A percentile compares a stretch with the other conserved stretches of the same genome.
These are phyloP conservation scores for Phyllosticta ampelicida DNA, from an alignment of 2,329 filamentous ascomycete genomes.

Conservation along the genomic window DNA sequence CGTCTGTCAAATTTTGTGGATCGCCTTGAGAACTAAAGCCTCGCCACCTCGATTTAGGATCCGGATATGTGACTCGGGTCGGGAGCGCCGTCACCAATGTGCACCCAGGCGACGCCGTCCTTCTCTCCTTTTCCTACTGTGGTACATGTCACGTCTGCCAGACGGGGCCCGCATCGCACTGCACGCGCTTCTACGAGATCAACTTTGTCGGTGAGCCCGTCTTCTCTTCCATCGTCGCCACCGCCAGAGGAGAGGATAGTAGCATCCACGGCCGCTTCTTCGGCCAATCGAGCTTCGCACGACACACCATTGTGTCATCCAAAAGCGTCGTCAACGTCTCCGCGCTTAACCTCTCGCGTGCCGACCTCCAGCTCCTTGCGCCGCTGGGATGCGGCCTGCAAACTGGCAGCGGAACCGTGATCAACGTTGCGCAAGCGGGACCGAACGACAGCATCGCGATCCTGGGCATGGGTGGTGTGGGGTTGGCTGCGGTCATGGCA, in stretches of 20 bases:
- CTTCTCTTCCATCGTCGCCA: neutral
- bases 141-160: constrained; percentile 5
- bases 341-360: constrained; percentile 23
- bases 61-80: constrained; percentile 36
- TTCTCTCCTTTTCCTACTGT: constrained; percentile 19
- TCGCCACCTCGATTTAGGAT: neutral
- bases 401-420: constrained; percentile 32
- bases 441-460: constrained; percentile 30
- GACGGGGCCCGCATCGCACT: constrained; percentile 8
- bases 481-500: constrained; percentile 37
- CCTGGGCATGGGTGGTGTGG: constrained; percentile 38
- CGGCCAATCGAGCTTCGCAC: constrained; percentile 38
- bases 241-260: neutral
- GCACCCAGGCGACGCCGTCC: constrained; percentile 33
- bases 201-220: constrained; percentile 9
- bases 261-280: constrained; percentile 35
- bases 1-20: neutral
- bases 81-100: constrained; percentile 30
- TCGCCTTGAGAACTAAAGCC: neutral
- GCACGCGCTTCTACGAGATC: constrained; percentile 3
- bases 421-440: constrained; percentile 23
- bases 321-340: constrained; percentile 34
- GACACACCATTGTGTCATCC: constrained; percentile 29
- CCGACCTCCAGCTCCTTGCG: constrained; percentile 32
- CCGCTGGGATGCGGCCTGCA: constrained; percentile 39